phyloP scores from a whole-genome alignment of 495 filamentous ascomycete species.

The Daldinia caldariorum region DNA sequence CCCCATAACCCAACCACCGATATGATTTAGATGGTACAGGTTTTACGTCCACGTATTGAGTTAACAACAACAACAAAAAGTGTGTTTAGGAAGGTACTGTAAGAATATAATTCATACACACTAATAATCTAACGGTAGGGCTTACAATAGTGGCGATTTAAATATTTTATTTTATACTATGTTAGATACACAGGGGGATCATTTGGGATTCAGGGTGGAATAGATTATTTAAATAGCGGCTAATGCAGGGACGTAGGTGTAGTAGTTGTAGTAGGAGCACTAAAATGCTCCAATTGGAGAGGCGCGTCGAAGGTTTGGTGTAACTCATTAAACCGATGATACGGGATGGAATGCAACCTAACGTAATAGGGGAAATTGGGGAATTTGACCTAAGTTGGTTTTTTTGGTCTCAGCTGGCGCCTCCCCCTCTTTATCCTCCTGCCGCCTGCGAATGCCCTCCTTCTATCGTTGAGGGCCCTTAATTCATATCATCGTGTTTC shows the following conservation, averaged over 20 bases:
- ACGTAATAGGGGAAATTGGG: constrained; percentile 31
- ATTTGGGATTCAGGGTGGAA: constrained; percentile 15
- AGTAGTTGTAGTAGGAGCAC: constrained; percentile 6
- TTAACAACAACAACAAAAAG: no score
- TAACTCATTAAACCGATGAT: constrained; percentile 35
- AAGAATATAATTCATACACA: constrained; percentile 8
- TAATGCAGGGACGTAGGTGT: constrained; percentile 43
- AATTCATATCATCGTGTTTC: constrained; percentile 23
- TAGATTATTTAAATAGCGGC: constrained; percentile 21
- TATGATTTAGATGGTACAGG: not conserved
- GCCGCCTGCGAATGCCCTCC: constrained; percentile 34
- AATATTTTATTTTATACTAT: constrained; percentile 18
- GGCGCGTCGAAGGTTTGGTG: constrained; percentile 27
- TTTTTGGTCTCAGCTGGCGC: not conserved
- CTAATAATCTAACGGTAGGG: not conserved
- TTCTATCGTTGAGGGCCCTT: constrained; percentile 7
- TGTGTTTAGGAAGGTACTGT: not conserved
- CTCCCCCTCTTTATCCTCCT: constrained; percentile 15
- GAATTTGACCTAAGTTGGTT: not conserved
- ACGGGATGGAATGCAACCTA: constrained; percentile 36
- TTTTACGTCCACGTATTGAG: not conserved
- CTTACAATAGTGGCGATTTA: not conserved
- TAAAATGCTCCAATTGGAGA: constrained; percentile 26
- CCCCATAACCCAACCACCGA: not conserved
- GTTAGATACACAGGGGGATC: constrained; percentile 7